Base-by-base conservation (phyloP, 2,329 filamentous ascomycete species). In the Colletotrichum tabaci region DNA sequence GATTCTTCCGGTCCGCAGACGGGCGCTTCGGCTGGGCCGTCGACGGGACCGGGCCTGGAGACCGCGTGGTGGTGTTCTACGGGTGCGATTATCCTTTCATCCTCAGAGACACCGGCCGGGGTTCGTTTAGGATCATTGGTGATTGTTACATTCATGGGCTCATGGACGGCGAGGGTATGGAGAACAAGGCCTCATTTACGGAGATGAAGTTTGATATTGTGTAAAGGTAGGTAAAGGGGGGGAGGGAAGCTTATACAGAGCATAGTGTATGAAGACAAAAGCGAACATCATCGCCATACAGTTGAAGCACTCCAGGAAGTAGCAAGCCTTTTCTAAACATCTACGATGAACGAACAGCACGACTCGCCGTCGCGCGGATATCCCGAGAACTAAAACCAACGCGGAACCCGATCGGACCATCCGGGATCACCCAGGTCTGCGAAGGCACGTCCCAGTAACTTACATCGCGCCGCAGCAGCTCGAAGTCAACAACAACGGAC, bases 401-500 rank as follows among this genome's bases (percentile, higher is more conserved):
- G 5, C 74, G 77, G 38, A 87, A 77, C 0, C 74, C 80, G 75
- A 87, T 86, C 13, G 76, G 78, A 0, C 85, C 85, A 21, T 77
- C 74, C 4, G 87, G 86, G 42, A 89, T 77, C 1, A 85, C 76
- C 92, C 92, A 94, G 57, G 90, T 85, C 80, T 93, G 86, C 55
- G 80, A 79, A 2, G 82, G 79, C 1, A 88, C 85, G 76, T 91
- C 89, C 91, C 91, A 93, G 70, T 91, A 91, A 74, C 90, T 92
- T 66, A 93, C 74, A 79, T 93, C 91, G 72, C 90, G 86, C 63
- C 91, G 85, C 16, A 86, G 90, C 57, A 93, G 74, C 0, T 83
- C 81, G 75, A 93, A 86, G 1, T 81, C 83, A 2, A 92, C 87
- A 0, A 78, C 82, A 61, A 76, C 79, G 1, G 78, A 83, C 74